These are phyloP conservation scores for Torulaspora quercuum DNA, from an alignment of 805 yeast species.

Conservation along the genomic window DNA sequence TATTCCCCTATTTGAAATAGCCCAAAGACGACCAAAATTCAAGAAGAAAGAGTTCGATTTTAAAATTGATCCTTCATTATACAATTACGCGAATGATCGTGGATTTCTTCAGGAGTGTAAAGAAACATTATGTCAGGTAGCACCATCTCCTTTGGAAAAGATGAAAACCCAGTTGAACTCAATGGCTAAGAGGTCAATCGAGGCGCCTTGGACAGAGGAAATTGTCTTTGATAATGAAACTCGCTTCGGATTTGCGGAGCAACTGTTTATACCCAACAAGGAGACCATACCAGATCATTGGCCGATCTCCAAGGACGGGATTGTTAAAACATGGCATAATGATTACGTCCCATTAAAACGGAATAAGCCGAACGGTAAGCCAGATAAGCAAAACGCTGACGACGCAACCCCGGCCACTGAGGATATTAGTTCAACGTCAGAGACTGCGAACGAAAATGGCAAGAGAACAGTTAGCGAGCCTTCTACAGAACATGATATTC, in stretches of 20 bases:
- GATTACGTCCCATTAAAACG: constrained; percentile 76
- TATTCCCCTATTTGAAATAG: constrained; percentile 34
- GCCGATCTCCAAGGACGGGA: constrained; percentile 49
- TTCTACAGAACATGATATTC: constrained; percentile 19
- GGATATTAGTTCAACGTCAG: constrained; percentile 17
- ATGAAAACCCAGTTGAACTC: constrained; percentile 29
- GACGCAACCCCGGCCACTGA: constrained; percentile 30
- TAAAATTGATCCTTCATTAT: constrained; percentile 46
- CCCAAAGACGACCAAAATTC: constrained; percentile 33
- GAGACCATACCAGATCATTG: constrained; percentile 40
- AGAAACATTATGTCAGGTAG: constrained; percentile 59
- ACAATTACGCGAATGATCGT: constrained; percentile 52
- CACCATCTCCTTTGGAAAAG: constrained; percentile 26
- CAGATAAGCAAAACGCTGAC: constrained; percentile 33
- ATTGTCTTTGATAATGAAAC: constrained; percentile 55
- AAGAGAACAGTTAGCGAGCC: constrained; percentile 28
- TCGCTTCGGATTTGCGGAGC: constrained; percentile 62
- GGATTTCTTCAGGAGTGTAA: constrained; percentile 66
- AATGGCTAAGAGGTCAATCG: constrained; percentile 50
- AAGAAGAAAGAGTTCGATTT: constrained; percentile 26
- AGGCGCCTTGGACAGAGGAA: constrained; percentile 72
- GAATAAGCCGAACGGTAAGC: constrained; percentile 37
- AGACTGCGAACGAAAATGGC: constrained; percentile 28
- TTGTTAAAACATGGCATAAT: constrained; percentile 49
- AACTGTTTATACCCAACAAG: constrained; percentile 62